These are phyloP conservation scores for Sporothrix protearum DNA, from an alignment of 2,329 filamentous ascomycete species.

Conservation along the genomic window DNA sequence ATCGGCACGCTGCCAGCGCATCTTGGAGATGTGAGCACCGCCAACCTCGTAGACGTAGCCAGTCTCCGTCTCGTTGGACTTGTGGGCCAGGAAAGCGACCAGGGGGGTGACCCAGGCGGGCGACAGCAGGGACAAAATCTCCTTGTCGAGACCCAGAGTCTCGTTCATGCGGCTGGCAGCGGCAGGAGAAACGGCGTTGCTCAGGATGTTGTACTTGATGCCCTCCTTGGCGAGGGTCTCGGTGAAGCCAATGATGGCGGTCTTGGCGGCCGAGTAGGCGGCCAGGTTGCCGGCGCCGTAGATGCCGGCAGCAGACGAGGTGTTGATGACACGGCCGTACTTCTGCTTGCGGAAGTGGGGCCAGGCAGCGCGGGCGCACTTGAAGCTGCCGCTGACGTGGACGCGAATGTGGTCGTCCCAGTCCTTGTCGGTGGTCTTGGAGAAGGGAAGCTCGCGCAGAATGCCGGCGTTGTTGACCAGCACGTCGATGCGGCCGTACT, in stretches of 20 bases:
- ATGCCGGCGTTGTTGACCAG: conserved; percentile 99
- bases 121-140: conserved; percentile 78
- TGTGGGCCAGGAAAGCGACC: conserved; percentile 83
- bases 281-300: conserved; percentile 94
- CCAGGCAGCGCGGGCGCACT: conserved; percentile 92
- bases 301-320: conserved; percentile 88
- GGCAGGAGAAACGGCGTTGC: conserved; percentile 92
- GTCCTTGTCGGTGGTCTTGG: conserved; percentile 96
- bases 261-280: conserved; percentile 96
- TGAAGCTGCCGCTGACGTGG: conserved; percentile 91
- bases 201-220: conserved; percentile 93
- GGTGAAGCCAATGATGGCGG: conserved; percentile 92
- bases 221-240: conserved; percentile 98
- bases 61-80: conserved; percentile 75
- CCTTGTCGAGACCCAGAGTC: conserved; percentile 84
- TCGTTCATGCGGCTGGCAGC: conserved; percentile 94
- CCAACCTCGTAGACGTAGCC: conserved; percentile 92
- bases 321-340: conserved; percentile 95
- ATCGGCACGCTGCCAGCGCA: conserved; percentile 89
- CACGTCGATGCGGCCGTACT: conserved; percentile 83
- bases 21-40: conserved; percentile 86
- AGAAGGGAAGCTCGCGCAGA: conserved; percentile 91
- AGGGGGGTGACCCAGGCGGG: conserved; percentile 95
- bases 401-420: conserved; percentile 95
- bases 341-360: conserved; percentile 98